Evolutionary conservation across 192 early-diverging fungal species (phyloP).

Genomic region (Linderina pennispora): DNA sequence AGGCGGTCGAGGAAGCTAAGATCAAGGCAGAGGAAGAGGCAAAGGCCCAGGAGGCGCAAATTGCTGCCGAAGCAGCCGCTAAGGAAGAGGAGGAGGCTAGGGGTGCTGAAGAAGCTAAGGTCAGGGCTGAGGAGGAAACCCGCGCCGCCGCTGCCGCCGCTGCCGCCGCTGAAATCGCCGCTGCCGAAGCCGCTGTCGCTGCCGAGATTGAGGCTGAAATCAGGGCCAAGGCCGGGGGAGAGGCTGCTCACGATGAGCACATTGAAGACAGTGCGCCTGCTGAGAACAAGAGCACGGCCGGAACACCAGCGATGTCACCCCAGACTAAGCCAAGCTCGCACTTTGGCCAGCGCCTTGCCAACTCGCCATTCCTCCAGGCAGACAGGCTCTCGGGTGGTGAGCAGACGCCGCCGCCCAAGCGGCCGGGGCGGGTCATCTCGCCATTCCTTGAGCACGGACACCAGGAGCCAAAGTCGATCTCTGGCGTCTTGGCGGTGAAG

Average conservation of each 20-base stretch:
- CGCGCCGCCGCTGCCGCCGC: not conserved
- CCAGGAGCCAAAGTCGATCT: too few species aligned
- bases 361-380: slow-evolving; percentile 42
- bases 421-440: slow-evolving; percentile 33
- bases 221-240: not conserved
- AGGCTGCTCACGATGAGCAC: not conserved
- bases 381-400: slow-evolving; percentile 16
- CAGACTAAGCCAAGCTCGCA: slow-evolving; percentile 17
- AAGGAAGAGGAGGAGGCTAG: too few species aligned
- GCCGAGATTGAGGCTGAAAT: not conserved
- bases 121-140: not conserved
- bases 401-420: slow-evolving; percentile 13
- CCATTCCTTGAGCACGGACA: slow-evolving; percentile 27
- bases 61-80: too few species aligned
- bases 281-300: not conserved
- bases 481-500: too few species aligned
- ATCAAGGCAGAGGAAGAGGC: too few species aligned
- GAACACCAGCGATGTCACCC: not conserved
- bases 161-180: not conserved
- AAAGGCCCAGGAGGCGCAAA: too few species aligned
- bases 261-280: too few species aligned
- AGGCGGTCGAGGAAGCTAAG: too few species aligned
- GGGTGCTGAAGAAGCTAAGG: not conserved
- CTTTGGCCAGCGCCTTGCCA: slow-evolving; percentile 28
- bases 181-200: not conserved